phyloP scores from a whole-genome alignment of 257 asterid species.

The Primulina huaijiensis region DNA sequence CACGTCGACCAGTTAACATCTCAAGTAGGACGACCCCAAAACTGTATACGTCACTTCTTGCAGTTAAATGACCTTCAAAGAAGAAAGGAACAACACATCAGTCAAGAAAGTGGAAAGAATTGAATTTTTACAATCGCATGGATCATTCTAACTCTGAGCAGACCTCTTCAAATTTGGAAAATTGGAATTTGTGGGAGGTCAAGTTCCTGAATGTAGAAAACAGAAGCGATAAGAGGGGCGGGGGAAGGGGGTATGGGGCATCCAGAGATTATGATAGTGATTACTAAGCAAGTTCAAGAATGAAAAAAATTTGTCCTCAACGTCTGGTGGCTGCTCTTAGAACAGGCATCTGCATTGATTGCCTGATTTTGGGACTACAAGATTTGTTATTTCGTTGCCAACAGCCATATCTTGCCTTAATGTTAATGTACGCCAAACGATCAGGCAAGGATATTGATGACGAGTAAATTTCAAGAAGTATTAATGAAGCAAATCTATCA shows the following conservation, averaged over 20 bases:
- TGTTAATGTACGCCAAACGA: neutral
- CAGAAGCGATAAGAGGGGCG: neutral
- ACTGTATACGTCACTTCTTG: slow-evolving; percentile 67
- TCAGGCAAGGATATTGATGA: neutral
- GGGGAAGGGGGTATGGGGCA: neutral
- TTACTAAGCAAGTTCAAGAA: neutral
- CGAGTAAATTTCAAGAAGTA: slow-evolving; percentile 2
- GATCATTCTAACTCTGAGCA: neutral
- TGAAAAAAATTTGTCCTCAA: neutral
- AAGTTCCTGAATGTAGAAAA: slow-evolving; percentile 17
- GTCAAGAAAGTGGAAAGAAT: neutral
- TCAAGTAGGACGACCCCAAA: slow-evolving; percentile 76
- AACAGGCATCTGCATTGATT: too few species aligned
- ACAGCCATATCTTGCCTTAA: neutral
- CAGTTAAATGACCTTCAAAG: slow-evolving; percentile 59
- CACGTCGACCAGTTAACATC: slow-evolving; percentile 61
- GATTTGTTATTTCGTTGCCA: neutral
- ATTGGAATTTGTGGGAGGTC: slow-evolving; percentile 12
- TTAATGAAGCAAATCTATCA: neutral
- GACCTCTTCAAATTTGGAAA: slow-evolving; percentile 19
- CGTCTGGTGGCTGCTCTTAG: neutral
- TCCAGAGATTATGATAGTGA: neutral
- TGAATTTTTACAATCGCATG: neutral
- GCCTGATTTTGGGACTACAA: too few species aligned
- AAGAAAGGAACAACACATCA: slow-evolving; percentile 22